phyloP scores from a whole-genome alignment of 352 stramenopile species.

The Phytophthora ohioensis region DNA sequence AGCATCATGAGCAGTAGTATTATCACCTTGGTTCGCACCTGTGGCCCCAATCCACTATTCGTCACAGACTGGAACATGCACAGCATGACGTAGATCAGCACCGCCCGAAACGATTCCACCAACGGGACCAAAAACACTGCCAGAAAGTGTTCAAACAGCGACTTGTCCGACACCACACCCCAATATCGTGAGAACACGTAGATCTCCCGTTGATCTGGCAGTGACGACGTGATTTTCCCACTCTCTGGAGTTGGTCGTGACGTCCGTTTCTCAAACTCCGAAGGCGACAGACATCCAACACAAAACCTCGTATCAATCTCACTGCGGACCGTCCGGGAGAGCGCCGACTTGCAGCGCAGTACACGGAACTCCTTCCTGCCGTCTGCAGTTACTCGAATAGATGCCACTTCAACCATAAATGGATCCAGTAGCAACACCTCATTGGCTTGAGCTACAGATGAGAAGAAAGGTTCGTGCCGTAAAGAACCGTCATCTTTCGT shows the following conservation, averaged over 20 bases:
- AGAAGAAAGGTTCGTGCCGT: conserved; percentile 71
- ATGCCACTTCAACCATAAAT: conserved; percentile 83
- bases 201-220: conserved; percentile 45
- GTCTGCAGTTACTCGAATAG: conserved; percentile 66
- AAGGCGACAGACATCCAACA: conserved; percentile 68
- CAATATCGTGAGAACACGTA: conserved; percentile 89
- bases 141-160: conserved; percentile 71
- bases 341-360: conserved; percentile 71
- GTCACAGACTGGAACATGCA: conserved; percentile 55
- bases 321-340: conserved; percentile 38
- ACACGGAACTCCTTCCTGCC: conserved; percentile 83
- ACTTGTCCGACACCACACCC: conserved; percentile 83
- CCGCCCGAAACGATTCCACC: conserved; percentile 65
- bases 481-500: conserved; percentile 67
- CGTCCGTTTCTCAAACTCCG: conserved; percentile 46
- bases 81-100: conserved; percentile 73
- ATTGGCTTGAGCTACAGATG: conserved; percentile 40
- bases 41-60: conserved; percentile 15
- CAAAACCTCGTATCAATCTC: conserved; percentile 61
- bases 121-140: conserved; percentile 69
- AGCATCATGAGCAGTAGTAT: conserved; percentile 63
- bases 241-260: conserved; percentile 34
- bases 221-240: conserved; percentile 33
- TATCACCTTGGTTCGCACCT: conserved; percentile 54
- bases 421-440: conserved; percentile 82